Evolutionary conservation across 2,329 filamentous ascomycete genomes (phyloP), one percentile per base, ranked within the genome.

Genomic region (Boeremia exigua): DNA sequence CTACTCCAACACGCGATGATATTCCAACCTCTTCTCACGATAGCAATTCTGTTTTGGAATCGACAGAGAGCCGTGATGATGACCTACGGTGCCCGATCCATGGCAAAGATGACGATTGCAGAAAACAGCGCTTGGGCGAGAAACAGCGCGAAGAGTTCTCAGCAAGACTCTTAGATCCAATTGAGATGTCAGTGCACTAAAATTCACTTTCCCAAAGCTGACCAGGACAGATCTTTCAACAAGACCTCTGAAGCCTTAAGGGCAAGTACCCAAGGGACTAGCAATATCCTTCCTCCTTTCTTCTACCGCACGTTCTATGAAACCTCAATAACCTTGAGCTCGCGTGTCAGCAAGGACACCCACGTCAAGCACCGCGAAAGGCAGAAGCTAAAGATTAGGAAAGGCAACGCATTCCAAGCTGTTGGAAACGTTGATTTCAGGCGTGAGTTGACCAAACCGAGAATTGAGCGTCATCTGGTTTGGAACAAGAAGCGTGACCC

Each of bases 341-440:
- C 32, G 2, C 61, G 42, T 29, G 56, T 62, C 0, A 52, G 40
- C 30, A 57, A 48, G 6, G 48, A 65, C 12, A 62, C 45, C 0
- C 62, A 67, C 27, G 11, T 65, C 1, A 58, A 46, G 27, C 23
- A 65, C 8, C 2, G 25, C 3, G 14, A 33, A n/a, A n/a, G 12
- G 3, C 32, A 33, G 9, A n/a, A 9, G 5, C 12, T 33, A n/a
- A 33, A 33, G 12, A 33, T 33, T 7, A 4, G 3, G 0, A 34
- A 48, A 1, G 39, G 28, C 0, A 53, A 58, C 7, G 64, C 62
- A 0, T 70, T 68, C 32, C 65, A 67, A 32, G 29, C 65, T 3
- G 33, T 66, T 7, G 61, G 38, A 4, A 27, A 28, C 4, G 59
- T 65, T 27, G 10, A n/a, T 8, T 4, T 38, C 2, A 15, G 15